Conservation (phyloP, 2,329 filamentous ascomycete species). For the Juglanconis oblonga region DNA sequence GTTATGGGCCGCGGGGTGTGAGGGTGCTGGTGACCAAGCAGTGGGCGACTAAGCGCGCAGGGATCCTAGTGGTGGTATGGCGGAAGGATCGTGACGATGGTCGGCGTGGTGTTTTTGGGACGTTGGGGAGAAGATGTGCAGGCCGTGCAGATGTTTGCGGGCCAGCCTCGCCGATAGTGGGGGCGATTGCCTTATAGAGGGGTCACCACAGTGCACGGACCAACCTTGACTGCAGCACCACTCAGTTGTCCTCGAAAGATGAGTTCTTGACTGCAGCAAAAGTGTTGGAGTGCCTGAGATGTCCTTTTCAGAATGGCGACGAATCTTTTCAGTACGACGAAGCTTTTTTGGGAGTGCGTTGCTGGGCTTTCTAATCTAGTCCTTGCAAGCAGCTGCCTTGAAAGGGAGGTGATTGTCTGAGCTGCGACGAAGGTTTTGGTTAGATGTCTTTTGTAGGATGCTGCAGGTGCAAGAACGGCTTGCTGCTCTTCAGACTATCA, state of each 20-base stretch:
- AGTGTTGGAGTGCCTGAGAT: not conserved
- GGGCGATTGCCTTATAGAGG: constrained; percentile 15
- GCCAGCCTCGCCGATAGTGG: constrained; percentile 13
- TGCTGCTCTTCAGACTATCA: too few relatives aligned
- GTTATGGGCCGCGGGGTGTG: not conserved
- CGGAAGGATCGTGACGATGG: not conserved
- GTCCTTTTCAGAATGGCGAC: too few relatives aligned
- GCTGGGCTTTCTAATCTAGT: too few relatives aligned
- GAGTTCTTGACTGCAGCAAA: not conserved
- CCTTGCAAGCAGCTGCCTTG: too few relatives aligned
- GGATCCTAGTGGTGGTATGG: not conserved
- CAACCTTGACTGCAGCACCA: not conserved
- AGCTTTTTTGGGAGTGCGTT: too few relatives aligned
- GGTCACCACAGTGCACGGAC: constrained; percentile 7
- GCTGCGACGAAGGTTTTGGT: too few relatives aligned
- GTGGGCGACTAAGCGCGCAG: not conserved
- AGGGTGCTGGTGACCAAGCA: not conserved
- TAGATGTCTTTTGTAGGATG: too few relatives aligned
- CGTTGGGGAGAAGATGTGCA: not conserved
- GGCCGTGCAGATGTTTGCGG: constrained; percentile 7
- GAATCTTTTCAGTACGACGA: too few relatives aligned
- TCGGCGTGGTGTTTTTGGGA: constrained; percentile 6
- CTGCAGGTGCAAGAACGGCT: too few relatives aligned
- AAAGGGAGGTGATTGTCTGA: too few relatives aligned
- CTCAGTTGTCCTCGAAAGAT: too few relatives aligned